Conservation (phyloP, 495 filamentous ascomycete species). For the Aspergillus leporis region DNA sequence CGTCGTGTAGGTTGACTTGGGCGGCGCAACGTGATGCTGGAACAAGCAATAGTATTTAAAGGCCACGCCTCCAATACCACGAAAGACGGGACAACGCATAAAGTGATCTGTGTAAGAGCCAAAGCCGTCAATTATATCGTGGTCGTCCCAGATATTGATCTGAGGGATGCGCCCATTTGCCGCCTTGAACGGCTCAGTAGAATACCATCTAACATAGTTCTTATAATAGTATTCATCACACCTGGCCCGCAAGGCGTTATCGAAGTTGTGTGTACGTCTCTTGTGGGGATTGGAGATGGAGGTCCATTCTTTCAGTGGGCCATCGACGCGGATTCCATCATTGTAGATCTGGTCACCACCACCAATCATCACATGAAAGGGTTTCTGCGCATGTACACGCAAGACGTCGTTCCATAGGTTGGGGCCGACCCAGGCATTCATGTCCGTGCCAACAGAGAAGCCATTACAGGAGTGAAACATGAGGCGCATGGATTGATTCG, state of each 20-base stretch:
- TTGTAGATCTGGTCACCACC: constrained; percentile 97
- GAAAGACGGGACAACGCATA: constrained; percentile 89
- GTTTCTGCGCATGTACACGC: constrained; percentile 63
- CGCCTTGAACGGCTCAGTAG: constrained; percentile 74
- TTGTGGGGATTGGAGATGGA: constrained; percentile 79
- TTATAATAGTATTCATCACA: constrained; percentile 89
- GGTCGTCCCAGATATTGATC: constrained; percentile 94
- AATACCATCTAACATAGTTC: constrained; percentile 89
- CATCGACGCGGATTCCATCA: constrained; percentile 80
- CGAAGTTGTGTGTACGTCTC: constrained; percentile 73
- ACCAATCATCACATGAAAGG: constrained; percentile 95
- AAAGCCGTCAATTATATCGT: constrained; percentile 90
- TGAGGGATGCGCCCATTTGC: constrained; percentile 89
- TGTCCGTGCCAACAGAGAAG: constrained; percentile 89
- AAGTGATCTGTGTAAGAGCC: constrained; percentile 91
- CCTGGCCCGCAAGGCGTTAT: constrained; percentile 66
- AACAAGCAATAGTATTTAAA: constrained; percentile 94
- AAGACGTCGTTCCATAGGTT: constrained; percentile 90
- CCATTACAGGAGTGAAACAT: constrained; percentile 98
- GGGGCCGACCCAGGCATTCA: constrained; percentile 78
- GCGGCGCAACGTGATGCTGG: constrained; percentile 87
- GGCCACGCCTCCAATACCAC: constrained; percentile 82
- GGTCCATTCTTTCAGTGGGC: constrained; percentile 79
- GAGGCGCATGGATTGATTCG: constrained; percentile 83
- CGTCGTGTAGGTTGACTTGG: constrained; percentile 78